Base-by-base conservation (phyloP, 805 yeast species). In the Groenewaldozyma salmanticensis region DNA sequence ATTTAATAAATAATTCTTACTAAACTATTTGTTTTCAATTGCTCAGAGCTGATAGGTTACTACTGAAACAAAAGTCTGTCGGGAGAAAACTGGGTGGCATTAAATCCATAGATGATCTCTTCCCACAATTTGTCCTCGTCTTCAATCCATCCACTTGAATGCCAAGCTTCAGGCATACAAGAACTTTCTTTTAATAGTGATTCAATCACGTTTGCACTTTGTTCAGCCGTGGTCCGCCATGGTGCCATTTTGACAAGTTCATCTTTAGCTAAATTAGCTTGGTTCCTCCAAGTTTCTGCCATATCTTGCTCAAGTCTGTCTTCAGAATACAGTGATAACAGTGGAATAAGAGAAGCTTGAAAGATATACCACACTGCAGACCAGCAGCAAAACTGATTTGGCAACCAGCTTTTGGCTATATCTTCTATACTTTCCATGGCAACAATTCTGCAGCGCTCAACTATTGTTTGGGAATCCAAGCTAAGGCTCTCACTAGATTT, bases 321-420 rank as follows among this genome's bases (percentile, higher is more conserved):
- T 21, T 36, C 38, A 4, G 38, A 36, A 17, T n/a, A 36, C 9
- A 36, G 18, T 22, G 38, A n/a, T 9, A 36, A n/a, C 3, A 36
- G 5, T 24, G 27, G 32, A 15, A 36, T 18, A 29, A 36, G 20
- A 22, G 18, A 13, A 3, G 38, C 31, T 36, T 36, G 38, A 18
- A 36, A 36, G 6, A 36, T 4, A 21, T 18, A 36, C 38, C 38
- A 36, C 6, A 36, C 38, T 3, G 20, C 31, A 3, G 21, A n/a
- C 38, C 38, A 36, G 19, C 38, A 36, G 7, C 19, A 36, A 20
- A 36, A 20, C 6, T 21, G 5, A 22, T 36, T 22, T n/a, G 21
- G 31, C 17, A n/a, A 13, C 38, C 38, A 36, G 13, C 22, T 18
- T 13, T 9, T 36, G 7, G 38, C 7, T n/a, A 36, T 36, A 17